These are phyloP conservation scores for Fusarium cicatricum DNA, from an alignment of 2,329 filamentous ascomycete genomes.

Conservation along the genomic window DNA sequence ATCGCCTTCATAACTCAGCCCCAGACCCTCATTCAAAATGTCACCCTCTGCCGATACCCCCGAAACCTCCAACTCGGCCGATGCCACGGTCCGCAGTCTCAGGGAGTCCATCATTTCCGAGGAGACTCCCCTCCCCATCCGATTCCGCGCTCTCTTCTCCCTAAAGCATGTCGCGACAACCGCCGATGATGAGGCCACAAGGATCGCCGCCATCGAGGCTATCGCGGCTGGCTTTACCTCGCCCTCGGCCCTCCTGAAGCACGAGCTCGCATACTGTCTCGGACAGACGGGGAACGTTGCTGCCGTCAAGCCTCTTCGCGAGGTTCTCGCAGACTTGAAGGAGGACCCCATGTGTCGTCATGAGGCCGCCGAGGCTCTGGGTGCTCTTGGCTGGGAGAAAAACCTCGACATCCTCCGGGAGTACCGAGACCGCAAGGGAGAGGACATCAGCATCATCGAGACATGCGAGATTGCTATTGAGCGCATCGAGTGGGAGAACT, in stretches of 20 bases:
- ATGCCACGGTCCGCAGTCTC: conserved; percentile 65
- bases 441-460: conserved; percentile 85
- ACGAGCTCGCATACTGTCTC: conserved; percentile 96
- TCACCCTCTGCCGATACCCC: conserved; percentile 37
- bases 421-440: conserved; percentile 77
- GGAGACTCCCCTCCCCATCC: conserved; percentile 80
- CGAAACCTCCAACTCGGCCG: conserved; percentile 35
- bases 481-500: conserved; percentile 92
- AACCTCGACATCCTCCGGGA: conserved; percentile 78
- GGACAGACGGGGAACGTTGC: conserved; percentile 85
- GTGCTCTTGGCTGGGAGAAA: conserved; percentile 78
- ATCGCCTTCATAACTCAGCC: conserved; percentile 17
- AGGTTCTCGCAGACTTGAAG: conserved; percentile 77
- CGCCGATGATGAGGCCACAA: conserved; percentile 66
- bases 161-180: conserved; percentile 90
- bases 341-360: conserved; percentile 97
- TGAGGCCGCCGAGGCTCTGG: conserved; percentile 94
- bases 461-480: conserved; percentile 98
- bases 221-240: conserved; percentile 89
- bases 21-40: conserved; percentile 36
- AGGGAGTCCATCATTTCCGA: conserved; percentile 84
- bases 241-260: conserved; percentile 89
- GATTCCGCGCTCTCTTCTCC: conserved; percentile 97
- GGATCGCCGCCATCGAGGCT: conserved; percentile 69
- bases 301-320: conserved; percentile 75